Evolutionary conservation across 257 asterid species (phyloP).

Genomic region (Lithospermum erythrorhizon): DNA sequence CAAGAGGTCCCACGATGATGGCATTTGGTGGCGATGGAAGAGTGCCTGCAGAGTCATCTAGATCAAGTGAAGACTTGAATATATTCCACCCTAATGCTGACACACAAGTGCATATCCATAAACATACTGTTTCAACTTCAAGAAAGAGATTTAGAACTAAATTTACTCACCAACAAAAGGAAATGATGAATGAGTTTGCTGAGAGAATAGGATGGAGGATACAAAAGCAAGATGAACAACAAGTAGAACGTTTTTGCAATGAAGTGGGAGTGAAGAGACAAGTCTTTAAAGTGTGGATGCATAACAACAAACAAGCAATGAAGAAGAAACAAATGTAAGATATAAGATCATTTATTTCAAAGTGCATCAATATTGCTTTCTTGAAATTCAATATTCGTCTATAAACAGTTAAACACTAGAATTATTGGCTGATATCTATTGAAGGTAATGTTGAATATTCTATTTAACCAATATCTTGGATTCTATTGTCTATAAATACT

Average conservation of each 20-base stretch:
- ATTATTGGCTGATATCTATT: too few species aligned
- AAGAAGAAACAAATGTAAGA: constrained; percentile 42
- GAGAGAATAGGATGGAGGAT: constrained; percentile 51
- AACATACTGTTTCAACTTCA: constrained; percentile 15
- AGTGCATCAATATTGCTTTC: too few species aligned
- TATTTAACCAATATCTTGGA: too few species aligned
- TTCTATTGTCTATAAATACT: too few species aligned
- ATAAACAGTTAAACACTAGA: too few species aligned
- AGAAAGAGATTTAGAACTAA: constrained; percentile 66
- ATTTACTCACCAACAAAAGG: constrained; percentile 52
- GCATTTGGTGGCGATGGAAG: constrained; percentile 39
- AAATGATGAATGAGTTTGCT: constrained; percentile 55
- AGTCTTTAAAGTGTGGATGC: constrained; percentile 84
- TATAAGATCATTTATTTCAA: too few species aligned
- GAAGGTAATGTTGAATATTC: too few species aligned
- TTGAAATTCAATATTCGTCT: too few species aligned
- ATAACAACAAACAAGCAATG: constrained; percentile 66
- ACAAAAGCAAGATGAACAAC: constrained; percentile 47
- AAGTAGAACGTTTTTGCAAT: constrained; percentile 39
- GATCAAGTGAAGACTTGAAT: constrained; percentile 53
- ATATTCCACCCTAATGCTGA: constrained; percentile 19
- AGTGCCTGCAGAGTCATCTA: constrained; percentile 34
- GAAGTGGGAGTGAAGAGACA: constrained; percentile 52
- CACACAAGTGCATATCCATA: constrained; percentile 15
- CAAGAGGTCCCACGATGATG: constrained; percentile 27